A percentile compares a stretch with the other conserved stretches of the same genome.
Evolutionary conservation across 495 filamentous ascomycete species (phyloP).

Genomic region (Penicillium diatomitis): DNA sequence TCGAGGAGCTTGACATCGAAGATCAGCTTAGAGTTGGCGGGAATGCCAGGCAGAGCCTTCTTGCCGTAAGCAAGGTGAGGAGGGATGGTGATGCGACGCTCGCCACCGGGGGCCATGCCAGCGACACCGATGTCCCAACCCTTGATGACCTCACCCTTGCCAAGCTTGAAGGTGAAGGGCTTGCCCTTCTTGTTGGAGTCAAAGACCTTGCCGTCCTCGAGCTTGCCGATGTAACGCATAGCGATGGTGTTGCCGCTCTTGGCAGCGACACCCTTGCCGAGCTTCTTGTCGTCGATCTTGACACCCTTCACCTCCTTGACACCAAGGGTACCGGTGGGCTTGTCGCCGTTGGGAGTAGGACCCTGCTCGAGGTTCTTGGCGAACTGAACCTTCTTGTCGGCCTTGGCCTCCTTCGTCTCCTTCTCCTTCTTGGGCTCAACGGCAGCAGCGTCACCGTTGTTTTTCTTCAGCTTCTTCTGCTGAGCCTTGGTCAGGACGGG

Average conservation of each 20-base stretch:
- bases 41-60: slow-evolving; percentile 69
- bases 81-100: slow-evolving; percentile 85
- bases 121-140: slow-evolving; percentile 93
- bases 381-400: slow-evolving; percentile 96
- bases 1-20: slow-evolving; percentile 90
- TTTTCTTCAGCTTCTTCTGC: slow-evolving; percentile 97
- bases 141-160: slow-evolving; percentile 92
- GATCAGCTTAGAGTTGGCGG: slow-evolving; percentile 76
- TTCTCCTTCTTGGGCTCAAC: slow-evolving; percentile 48
- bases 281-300: slow-evolving; percentile 89
- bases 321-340: slow-evolving; percentile 48
- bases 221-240: slow-evolving; percentile 97
- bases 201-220: slow-evolving; percentile 84
- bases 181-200: slow-evolving; percentile 97
- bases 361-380: slow-evolving; percentile 97
- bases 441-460: slow-evolving; percentile 72
- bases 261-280: slow-evolving; percentile 67
- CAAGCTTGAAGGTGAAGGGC: slow-evolving; percentile 91
- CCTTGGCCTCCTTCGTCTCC: slow-evolving; percentile 39
- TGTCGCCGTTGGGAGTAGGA: slow-evolving; percentile 61
- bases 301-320: slow-evolving; percentile 78
- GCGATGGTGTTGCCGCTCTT: slow-evolving; percentile 81
- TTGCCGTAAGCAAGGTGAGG: slow-evolving; percentile 78
- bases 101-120: slow-evolving; percentile 87
- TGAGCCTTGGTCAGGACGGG: slow-evolving; percentile 84